These are phyloP conservation scores for Tuber magnatum DNA, from an alignment of 495 filamentous ascomycete genomes.

Conservation along the genomic window DNA sequence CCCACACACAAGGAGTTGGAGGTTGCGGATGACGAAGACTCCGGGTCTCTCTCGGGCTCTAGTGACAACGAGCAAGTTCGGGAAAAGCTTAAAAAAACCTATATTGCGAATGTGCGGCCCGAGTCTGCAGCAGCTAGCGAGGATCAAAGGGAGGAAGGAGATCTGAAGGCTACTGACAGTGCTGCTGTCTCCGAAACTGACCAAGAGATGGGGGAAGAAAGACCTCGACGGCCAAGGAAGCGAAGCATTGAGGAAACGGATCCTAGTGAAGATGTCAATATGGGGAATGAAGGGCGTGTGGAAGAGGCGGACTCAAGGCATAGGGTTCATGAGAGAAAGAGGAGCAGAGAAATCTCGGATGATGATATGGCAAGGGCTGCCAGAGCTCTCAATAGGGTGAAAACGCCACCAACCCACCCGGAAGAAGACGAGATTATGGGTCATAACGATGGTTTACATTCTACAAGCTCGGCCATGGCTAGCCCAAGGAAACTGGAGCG, in stretches of 20 bases:
- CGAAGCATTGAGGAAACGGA: slow-evolving; percentile 39
- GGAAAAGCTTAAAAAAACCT: slow-evolving; percentile 41
- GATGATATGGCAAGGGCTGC: slow-evolving; percentile 37
- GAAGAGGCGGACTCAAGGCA: slow-evolving; percentile 25
- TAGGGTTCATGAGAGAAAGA: slow-evolving; percentile 36
- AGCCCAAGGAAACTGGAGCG: slow-evolving; percentile 36
- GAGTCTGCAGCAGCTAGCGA: slow-evolving; percentile 29
- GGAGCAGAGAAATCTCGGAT: slow-evolving; percentile 40
- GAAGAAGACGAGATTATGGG: slow-evolving; percentile 39
- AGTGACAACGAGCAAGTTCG: slow-evolving; percentile 37
- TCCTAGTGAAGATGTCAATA: slow-evolving; percentile 21
- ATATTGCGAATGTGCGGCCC: slow-evolving; percentile 35
- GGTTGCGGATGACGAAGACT: neutral
- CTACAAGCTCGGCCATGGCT: slow-evolving; percentile 19
- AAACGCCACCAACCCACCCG: slow-evolving; percentile 39
- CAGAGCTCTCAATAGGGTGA: slow-evolving; percentile 36
- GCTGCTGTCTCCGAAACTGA: slow-evolving; percentile 27
- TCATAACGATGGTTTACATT: slow-evolving; percentile 18
- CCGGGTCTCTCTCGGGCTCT: neutral
- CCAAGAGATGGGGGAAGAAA: slow-evolving; percentile 34
- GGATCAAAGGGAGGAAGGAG: slow-evolving; percentile 19
- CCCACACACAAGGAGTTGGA: neutral
- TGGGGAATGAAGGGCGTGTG: slow-evolving; percentile 20
- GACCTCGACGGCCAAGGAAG: slow-evolving; percentile 34
- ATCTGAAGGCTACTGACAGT: slow-evolving; percentile 12